Evolutionary conservation across 202 grass and related monocot genomes (phyloP), one percentile per base, ranked within the genome.

Genomic region (Miscanthus sacchariflorus): DNA sequence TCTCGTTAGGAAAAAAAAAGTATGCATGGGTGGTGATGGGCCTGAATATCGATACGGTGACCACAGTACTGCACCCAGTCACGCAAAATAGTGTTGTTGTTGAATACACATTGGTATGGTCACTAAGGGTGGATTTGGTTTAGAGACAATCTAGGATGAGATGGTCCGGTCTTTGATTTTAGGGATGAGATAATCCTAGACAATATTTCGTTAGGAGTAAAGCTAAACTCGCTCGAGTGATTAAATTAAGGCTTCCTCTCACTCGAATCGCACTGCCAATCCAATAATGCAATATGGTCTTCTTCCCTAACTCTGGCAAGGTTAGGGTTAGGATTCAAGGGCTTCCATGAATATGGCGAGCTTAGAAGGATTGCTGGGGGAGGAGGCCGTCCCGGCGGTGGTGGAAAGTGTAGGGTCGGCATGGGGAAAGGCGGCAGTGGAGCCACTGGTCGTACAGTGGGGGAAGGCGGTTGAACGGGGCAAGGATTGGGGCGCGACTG

Each of bases 401-500:
- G 54, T 5, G 19, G 19, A 0, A 0, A 1, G 14, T 0, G 5
- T 0, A 1, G 5, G 49, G 49, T 5, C 15, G 1, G 15, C 2
- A 5, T 18, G 49, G 5, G 15, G 5, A 4, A 0, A 18, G 15
- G 49, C 15, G 2, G 18, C 6, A 19, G 1, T 56, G 17, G 52
- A 17, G 18, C 49, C 15, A 1, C 1, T 4, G 2, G 11, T 0
- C 5, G 1, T 5, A 1, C 5, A 18, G 15, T 52, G 15, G 4
- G 45, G 17, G 50, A 19, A 52, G 50, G 5, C 5, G 6, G 17
- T 54, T 52, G 15, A 30, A 30, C 2, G 17, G 6, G 14, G 48
- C 44, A 50, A 50, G 14, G 48, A 4, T 5, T 1, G 11, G 48
- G 48, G 11, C 5, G 50, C 1, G 50, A 18, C 1, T 2, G 5